Base-by-base conservation (phyloP, 176 grass and related monocot species). In the Ensete glaucum region DNA sequence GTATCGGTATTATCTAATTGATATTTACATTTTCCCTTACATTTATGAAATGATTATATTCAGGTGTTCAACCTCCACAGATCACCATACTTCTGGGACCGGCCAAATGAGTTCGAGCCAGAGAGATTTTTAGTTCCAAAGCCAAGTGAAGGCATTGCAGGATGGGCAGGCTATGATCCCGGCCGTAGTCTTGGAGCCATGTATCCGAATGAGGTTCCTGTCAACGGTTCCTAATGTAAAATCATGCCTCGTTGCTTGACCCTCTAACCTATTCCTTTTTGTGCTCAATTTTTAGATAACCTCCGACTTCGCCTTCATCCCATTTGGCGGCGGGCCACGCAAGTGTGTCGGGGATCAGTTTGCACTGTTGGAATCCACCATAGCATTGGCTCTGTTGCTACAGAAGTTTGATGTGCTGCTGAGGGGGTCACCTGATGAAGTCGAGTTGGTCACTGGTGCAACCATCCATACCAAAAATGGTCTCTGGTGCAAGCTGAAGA, bases 161-260 rank as follows among this genome's bases (percentile, higher is more conserved):
- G 94, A 43, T 98, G 94, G 94, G 86, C 94, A 76, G 94, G 94
- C 79, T 98, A 87, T 81, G 88, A 98, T 79, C 90, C 94, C 63
- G 53, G 50, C 29, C 62, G 88, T 50, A 97, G 94, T 76, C 88
- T 84, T 54, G 90, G 88, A 50, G 94, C 94, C 63, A 74, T 97
- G 82, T 97, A 97, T 65, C 86, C 94, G n/a, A 98, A 98, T 53
- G 90, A 98, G 88, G 94, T 98, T 27, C 49, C 15, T 50, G 23
- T 56, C 66, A 53, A 66, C 66, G 53, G 62, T 27, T n/a, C 1
- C 48, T 52, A 53, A 17, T 79, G 21, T 74, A 56, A 54, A 24
- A 73, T 56, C 14, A 15, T 24, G 21, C 6, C 17, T 56, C 8
- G 19, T 27, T 56, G 11, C 9, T 29, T 43, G 15, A 54, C 11